Evolutionary conservation across 768 basidiomycete genomes (phyloP).

Genomic region (Leccinellum luteum): DNA sequence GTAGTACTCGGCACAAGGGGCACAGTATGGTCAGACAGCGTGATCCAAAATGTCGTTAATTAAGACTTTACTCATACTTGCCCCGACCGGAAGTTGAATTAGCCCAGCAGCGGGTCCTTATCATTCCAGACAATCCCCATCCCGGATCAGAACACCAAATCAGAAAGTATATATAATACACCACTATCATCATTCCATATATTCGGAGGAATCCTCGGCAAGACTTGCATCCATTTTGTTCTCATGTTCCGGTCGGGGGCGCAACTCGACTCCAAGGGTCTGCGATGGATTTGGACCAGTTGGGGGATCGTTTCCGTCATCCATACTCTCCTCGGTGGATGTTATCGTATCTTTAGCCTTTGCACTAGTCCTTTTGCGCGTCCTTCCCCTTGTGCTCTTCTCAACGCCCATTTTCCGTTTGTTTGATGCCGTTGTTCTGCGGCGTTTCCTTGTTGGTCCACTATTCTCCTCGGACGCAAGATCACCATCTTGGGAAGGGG

Average conservation of each 20-base stretch:
- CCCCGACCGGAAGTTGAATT: background rate
- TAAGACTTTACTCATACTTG: background rate
- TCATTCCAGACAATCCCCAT: constrained; percentile 1
- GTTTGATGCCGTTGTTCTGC: constrained; percentile 17
- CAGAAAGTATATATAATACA: constrained; percentile 3
- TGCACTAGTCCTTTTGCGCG: background rate
- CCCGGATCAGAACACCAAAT: background rate
- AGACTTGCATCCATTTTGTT: constrained; percentile 11
- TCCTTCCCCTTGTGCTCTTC: background rate
- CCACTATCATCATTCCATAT: constrained; percentile 3
- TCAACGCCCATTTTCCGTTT: constrained; percentile 4
- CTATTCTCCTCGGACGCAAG: constrained; percentile 26
- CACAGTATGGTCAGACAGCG: background rate
- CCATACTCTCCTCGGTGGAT: constrained; percentile 16
- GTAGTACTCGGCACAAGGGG: constrained; percentile 6
- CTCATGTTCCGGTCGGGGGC: constrained; percentile 42
- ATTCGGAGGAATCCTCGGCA: constrained; percentile 9
- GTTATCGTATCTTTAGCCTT: background rate
- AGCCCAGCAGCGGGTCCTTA: background rate
- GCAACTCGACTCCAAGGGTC: constrained; percentile 34
- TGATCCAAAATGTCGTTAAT: background rate
- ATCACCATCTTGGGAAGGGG: constrained; percentile 27
- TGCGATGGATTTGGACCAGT: constrained; percentile 10
- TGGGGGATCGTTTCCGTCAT: constrained; percentile 8
- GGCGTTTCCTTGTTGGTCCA: constrained; percentile 33